Percentiles rank a stretch among this genome's conserved stretches.
Conservation (phyloP, 2,329 filamentous ascomycete genomes). For the Drechmeria coniospora region DNA sequence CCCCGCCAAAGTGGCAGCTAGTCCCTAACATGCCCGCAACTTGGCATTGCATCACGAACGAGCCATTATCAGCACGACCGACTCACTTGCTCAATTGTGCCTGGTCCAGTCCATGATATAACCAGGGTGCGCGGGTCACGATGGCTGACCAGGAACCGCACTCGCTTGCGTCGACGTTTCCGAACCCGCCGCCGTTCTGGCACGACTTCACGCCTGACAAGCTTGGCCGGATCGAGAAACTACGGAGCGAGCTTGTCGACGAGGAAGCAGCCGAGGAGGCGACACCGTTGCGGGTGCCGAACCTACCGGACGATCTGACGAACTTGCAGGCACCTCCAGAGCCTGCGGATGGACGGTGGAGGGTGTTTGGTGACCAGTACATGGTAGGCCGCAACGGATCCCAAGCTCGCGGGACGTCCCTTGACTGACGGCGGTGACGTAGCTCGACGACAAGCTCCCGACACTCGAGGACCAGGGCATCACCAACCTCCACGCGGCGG, state of each 20-base stretch:
- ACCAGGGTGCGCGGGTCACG: conserved; percentile 2
- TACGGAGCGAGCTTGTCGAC: conserved; percentile 19
- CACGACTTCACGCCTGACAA: conserved; percentile 72
- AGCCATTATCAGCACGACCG: neutral
- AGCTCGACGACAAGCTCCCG: conserved; percentile 47
- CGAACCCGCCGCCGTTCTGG: conserved; percentile 81
- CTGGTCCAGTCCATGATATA: conserved; percentile 2
- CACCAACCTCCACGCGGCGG: conserved; percentile 41
- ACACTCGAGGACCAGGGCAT: conserved; percentile 57
- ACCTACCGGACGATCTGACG: conserved; percentile 55
- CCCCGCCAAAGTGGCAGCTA: no score
- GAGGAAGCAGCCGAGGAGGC: conserved; percentile 9
- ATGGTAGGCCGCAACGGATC: no score
- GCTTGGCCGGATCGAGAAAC: conserved; percentile 35
- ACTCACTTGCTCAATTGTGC: neutral
- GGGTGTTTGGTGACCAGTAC: conserved; percentile 56
- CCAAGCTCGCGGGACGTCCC: no score
- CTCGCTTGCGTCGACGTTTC: conserved; percentile 53
- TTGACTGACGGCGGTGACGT: neutral
- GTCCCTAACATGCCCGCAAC: no score
- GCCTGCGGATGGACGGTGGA: conserved; percentile 55
- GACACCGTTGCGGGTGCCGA: conserved; percentile 19
- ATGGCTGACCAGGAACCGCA: conserved; percentile 44
- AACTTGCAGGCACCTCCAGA: conserved; percentile 70
- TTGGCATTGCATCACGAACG: neutral